phyloP scores from a whole-genome alignment of 2,329 filamentous ascomycete genomes.

The Chalara sp. region DNA sequence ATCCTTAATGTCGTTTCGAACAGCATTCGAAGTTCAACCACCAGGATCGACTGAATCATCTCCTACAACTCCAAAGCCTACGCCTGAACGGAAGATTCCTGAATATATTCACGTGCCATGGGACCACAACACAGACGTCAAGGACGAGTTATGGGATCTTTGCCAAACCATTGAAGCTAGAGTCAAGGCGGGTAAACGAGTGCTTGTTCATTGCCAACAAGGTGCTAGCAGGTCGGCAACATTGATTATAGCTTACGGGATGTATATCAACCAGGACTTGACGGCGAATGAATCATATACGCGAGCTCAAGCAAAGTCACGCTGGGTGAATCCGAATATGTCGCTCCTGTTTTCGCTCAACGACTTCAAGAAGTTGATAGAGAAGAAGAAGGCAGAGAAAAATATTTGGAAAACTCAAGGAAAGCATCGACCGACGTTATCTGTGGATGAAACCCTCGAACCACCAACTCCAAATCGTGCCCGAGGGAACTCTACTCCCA shows the following conservation, averaged over 20 bases:
- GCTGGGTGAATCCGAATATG: slow-evolving; percentile 90
- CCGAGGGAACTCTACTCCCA: slow-evolving; percentile 48
- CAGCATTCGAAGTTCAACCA: slow-evolving; percentile 51
- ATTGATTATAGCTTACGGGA: slow-evolving; percentile 77
- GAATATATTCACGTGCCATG: slow-evolving; percentile 85
- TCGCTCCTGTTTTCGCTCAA: slow-evolving; percentile 84
- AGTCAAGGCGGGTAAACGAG: slow-evolving; percentile 66
- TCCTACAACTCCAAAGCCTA: slow-evolving; percentile 52
- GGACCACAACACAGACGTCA: slow-evolving; percentile 86
- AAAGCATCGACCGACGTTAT: slow-evolving; percentile 51
- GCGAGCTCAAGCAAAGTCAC: slow-evolving; percentile 71
- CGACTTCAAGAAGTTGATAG: slow-evolving; percentile 65
- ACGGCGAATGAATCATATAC: slow-evolving; percentile 81
- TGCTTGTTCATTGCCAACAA: slow-evolving; percentile 80
- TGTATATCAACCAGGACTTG: slow-evolving; percentile 70
- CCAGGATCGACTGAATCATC: slow-evolving; percentile 22
- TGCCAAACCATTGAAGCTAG: slow-evolving; percentile 71
- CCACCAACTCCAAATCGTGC: slow-evolving; percentile 39
- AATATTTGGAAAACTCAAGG: slow-evolving; percentile 42
- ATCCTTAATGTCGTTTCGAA: slow-evolving; percentile 51
- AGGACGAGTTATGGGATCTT: slow-evolving; percentile 65
- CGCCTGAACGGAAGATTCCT: slow-evolving; percentile 43
- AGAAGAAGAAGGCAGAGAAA: slow-evolving; percentile 41
- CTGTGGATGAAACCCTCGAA: slow-evolving; percentile 45
- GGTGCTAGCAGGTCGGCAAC: slow-evolving; percentile 80